Evolutionary conservation across 306 rosid genomes (phyloP).

Genomic region (Senna siamea): DNA sequence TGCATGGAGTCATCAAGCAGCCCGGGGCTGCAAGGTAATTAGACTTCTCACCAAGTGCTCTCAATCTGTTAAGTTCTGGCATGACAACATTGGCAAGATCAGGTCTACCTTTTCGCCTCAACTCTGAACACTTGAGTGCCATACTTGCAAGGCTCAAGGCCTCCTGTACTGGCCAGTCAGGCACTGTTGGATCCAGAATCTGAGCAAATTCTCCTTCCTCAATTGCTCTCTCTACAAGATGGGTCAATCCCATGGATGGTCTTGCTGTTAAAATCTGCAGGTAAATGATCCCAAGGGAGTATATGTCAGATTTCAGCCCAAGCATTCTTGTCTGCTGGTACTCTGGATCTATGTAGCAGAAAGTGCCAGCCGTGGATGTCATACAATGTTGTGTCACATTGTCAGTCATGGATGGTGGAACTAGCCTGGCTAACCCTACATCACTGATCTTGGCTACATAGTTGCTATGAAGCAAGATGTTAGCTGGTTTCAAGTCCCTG

Average conservation of each 20-base stretch:
- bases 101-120: conserved; percentile 51
- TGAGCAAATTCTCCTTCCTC: conserved; percentile 40
- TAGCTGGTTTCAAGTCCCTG: conserved; percentile 53
- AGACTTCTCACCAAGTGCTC: conserved; percentile 37
- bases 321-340: conserved; percentile 56
- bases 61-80: conserved; percentile 39
- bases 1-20: conserved; percentile 35
- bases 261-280: conserved; percentile 49
- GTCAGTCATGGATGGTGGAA: conserved; percentile 47
- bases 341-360: conserved; percentile 56
- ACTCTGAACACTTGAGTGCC: conserved; percentile 40
- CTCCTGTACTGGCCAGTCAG: conserved; percentile 48
- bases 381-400: conserved; percentile 43
- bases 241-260: conserved; percentile 55
- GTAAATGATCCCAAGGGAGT: conserved; percentile 53
- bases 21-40: neutral
- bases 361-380: conserved; percentile 52
- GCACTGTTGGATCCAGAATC: conserved; percentile 44
- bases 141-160: conserved; percentile 42
- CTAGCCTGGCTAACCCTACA: conserved; percentile 52
- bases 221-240: conserved; percentile 45
- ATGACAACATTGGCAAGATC: conserved; percentile 48
- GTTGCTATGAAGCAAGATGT: conserved; percentile 52
- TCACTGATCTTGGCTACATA: conserved; percentile 49
- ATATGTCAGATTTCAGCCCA: conserved; percentile 51